These are phyloP conservation scores for Yarrowia deformans DNA, from an alignment of 805 yeast species.

Conservation along the genomic window DNA sequence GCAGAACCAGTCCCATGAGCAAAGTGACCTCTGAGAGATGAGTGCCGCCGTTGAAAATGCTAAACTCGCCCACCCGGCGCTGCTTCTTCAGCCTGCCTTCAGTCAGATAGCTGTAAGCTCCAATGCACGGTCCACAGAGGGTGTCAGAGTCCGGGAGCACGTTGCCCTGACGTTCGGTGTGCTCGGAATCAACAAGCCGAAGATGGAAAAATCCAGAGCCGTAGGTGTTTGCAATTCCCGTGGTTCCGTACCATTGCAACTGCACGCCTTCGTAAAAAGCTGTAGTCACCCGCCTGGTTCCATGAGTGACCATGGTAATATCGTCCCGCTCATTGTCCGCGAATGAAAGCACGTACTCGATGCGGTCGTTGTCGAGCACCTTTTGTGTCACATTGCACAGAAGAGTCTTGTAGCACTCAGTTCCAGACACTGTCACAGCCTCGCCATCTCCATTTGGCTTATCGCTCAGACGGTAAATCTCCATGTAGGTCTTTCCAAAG, in stretches of 20 bases:
- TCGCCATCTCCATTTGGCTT: conserved; percentile 3
- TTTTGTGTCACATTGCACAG: conserved; percentile 30
- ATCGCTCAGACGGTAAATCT: conserved; percentile 20
- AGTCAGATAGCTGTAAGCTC: conserved; percentile 35
- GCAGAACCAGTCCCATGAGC: conserved; percentile 24
- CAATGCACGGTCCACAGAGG: conserved; percentile 37
- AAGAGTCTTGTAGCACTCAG: conserved; percentile 19
- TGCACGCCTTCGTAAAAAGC: conserved; percentile 19
- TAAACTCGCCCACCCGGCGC: conserved; percentile 34
- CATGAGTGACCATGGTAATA: conserved; percentile 36
- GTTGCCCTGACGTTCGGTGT: conserved; percentile 23
- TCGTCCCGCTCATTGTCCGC: conserved; percentile 8
- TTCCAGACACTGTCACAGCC: conserved; percentile 6
- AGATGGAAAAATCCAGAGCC: conserved; percentile 35
- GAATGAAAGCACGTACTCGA: conserved; percentile 1
- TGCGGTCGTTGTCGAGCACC: conserved; percentile 28
- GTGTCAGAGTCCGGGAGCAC: conserved; percentile 25
- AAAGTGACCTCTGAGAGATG: conserved; percentile 33
- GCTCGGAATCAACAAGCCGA: conserved; percentile 15
- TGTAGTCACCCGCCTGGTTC: conserved; percentile 30
- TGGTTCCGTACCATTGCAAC: conserved; percentile 39
- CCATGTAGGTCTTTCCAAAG: conserved; percentile 39
- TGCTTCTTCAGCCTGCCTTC: conserved; percentile 23
- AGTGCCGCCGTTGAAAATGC: conserved; percentile 30
- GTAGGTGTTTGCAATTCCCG: conserved; percentile 34